Evolutionary conservation across 805 yeast species (phyloP).

Genomic region (Wickerhamiella australiensis): DNA sequence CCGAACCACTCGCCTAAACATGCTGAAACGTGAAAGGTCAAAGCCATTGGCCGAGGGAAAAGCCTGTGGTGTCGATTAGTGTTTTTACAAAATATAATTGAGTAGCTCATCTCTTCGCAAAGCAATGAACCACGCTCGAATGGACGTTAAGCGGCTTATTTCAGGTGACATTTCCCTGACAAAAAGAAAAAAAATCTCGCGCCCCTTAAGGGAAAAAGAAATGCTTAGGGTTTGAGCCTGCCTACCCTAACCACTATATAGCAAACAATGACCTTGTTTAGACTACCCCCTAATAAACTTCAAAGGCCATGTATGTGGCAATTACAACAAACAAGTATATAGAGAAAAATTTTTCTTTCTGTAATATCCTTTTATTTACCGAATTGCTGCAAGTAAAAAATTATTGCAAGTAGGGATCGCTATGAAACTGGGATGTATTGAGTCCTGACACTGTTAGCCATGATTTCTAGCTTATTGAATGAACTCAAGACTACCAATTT

Average conservation of each 20-base stretch:
- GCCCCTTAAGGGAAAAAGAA: not conserved
- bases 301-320: not conserved
- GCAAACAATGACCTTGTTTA: not conserved
- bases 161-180: not conserved
- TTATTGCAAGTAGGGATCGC: too few relatives aligned
- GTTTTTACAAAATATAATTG: too few relatives aligned
- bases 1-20: constrained; percentile 4
- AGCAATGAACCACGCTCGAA: too few relatives aligned
- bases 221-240: not conserved
- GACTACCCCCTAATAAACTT: not conserved
- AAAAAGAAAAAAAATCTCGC: not conserved
- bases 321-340: too few relatives aligned
- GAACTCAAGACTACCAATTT: too few relatives aligned
- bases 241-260: not conserved
- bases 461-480: too few relatives aligned
- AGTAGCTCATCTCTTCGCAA: too few relatives aligned
- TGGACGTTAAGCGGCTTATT: not conserved
- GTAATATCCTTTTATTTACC: not conserved
- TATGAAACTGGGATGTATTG: too few relatives aligned
- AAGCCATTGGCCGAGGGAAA: not conserved
- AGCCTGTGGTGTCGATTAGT: too few relatives aligned
- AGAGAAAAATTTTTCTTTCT: not conserved
- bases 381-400: not conserved
- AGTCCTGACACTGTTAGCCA: too few relatives aligned
- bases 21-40: not conserved